Conservation (phyloP, 2,329 filamentous ascomycete genomes). For the Penicillium sp. region DNA sequence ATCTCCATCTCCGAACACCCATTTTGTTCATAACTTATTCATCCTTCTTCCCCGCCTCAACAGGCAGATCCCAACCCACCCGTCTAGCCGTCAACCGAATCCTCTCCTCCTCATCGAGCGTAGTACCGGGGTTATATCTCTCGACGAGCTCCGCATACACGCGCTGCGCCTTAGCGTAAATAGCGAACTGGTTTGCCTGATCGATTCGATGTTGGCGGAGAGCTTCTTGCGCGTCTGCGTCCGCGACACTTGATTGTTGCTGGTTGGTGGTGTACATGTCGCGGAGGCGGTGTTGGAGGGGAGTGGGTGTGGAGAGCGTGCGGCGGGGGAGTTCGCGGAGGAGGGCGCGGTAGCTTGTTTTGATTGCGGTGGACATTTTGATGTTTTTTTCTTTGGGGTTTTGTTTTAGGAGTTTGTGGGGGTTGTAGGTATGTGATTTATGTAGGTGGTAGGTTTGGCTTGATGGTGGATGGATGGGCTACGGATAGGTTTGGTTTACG, state of each 20-base stretch:
- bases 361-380: conserved; percentile 25
- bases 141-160: conserved; percentile 73
- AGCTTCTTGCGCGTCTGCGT: no score
- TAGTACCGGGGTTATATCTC: conserved; percentile 87
- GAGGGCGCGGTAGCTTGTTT: conserved; percentile 73
- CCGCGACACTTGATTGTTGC: no score
- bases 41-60: conserved; percentile 18
- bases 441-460: no score
- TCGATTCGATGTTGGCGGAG: conserved; percentile 28
- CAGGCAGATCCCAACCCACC: conserved; percentile 85
- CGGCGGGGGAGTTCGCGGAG: conserved; percentile 80
- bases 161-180: conserved; percentile 74
- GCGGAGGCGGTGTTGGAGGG: no score
- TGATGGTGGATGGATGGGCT: no score
- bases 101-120: conserved; percentile 74
- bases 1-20: no score
- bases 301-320: no score
- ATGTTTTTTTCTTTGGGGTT: no score
- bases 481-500: no score
- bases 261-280: no score
- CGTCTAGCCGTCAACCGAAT: conserved; percentile 73
- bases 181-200: conserved; percentile 66
- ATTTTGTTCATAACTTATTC: no score
- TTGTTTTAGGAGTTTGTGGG: neutral
- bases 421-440: neutral